phyloP scores from a whole-genome alignment of 2,329 filamentous ascomycete genomes.

The Mycosphaerella sp. region DNA sequence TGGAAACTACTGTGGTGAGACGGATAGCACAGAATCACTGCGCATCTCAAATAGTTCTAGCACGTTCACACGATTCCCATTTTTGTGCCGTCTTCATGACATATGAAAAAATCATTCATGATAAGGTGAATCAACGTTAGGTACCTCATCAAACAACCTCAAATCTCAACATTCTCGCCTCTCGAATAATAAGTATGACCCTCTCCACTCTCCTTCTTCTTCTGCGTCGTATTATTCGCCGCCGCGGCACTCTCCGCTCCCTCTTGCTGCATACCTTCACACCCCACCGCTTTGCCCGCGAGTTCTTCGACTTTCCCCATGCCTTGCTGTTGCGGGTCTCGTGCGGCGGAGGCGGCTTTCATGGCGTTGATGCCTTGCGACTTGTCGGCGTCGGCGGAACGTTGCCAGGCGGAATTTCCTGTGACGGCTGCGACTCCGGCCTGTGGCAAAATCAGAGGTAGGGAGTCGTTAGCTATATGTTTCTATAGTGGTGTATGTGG shows the following conservation, averaged over 20 bases:
- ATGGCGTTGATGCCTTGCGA: conserved; percentile 55
- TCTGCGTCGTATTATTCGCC: conserved; percentile 33
- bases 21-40: too few species aligned
- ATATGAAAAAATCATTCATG: too few species aligned
- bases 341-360: conserved; percentile 54
- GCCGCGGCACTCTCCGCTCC: conserved; percentile 45
- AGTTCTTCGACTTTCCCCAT: conserved; percentile 60
- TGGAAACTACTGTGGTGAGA: too few species aligned
- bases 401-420: conserved; percentile 57
- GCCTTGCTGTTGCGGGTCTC: conserved; percentile 50
- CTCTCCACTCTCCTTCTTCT: conserved; percentile 16
- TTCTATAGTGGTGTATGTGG: too few species aligned
- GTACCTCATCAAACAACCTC: too few species aligned
- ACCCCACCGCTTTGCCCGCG: conserved; percentile 58
- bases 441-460: conserved; percentile 42
- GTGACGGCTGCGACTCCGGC: conserved; percentile 56
- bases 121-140: background rate
- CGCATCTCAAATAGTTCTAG: too few species aligned
- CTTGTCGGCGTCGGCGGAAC: conserved; percentile 60
- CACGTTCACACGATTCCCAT: too few species aligned
- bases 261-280: conserved; percentile 63
- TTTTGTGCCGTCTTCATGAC: too few species aligned
- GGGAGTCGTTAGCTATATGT: background rate
- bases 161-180: conserved; percentile 8
- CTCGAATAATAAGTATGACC: conserved; percentile 6